A percentile compares a stretch with the other conserved stretches of the same genome.
Conservation (phyloP, 176 grass and related monocot species). For the Phoenix roebelenii region DNA sequence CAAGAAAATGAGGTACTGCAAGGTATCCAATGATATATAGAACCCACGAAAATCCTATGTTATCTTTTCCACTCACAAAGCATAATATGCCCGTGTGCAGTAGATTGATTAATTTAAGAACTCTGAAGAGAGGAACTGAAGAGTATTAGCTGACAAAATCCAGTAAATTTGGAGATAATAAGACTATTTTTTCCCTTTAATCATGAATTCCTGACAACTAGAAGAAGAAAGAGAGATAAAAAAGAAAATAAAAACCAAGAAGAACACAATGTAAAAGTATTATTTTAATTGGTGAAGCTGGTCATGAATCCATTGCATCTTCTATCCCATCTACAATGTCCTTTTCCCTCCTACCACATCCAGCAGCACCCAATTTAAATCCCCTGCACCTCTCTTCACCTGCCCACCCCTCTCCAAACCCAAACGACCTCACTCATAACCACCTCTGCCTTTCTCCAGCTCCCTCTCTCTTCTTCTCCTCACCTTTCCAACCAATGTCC, state of each 20-base stretch:
- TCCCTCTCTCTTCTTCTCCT: neutral
- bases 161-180: too few species aligned
- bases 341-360: conserved; percentile 23
- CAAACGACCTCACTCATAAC: conserved; percentile 11
- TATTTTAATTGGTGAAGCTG: neutral
- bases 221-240: too few species aligned
- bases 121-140: too few species aligned
- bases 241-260: too few species aligned
- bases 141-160: too few species aligned
- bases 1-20: neutral
- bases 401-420: conserved; percentile 21
- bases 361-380: conserved; percentile 48
- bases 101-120: too few species aligned
- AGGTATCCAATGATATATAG: neutral
- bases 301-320: too few species aligned
- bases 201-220: too few species aligned
- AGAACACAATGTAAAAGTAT: neutral
- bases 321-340: conserved; percentile 22
- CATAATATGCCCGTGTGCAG: neutral
- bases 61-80: neutral
- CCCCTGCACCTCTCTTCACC: conserved; percentile 11
- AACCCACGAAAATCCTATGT: neutral
- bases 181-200: too few species aligned
- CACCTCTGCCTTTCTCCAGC: neutral
- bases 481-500: conserved; percentile 1